Evolutionary conservation across 2,329 filamentous ascomycete species (phyloP).

Genomic region (Aspergillus awamori): DNA sequence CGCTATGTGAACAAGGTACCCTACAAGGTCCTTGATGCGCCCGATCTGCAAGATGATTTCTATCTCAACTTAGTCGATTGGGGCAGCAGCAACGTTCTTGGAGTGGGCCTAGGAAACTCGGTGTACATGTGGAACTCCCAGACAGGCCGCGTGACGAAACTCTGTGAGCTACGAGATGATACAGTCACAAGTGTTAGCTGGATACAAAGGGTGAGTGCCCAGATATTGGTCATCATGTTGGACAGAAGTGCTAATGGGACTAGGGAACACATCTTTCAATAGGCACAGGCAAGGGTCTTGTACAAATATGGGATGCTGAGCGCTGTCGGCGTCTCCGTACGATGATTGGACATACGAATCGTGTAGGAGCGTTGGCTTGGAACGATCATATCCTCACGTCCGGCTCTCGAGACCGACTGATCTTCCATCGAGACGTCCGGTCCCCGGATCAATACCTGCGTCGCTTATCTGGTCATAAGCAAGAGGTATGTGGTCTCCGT

Average conservation of each 20-base stretch:
- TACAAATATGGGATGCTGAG: constrained; percentile 97
- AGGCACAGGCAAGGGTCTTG: constrained; percentile 88
- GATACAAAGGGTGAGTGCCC: constrained; percentile 75
- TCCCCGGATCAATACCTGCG: constrained; percentile 87
- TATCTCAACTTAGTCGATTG: constrained; percentile 97
- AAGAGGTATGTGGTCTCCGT: constrained; percentile 93
- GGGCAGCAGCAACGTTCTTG: constrained; percentile 92
- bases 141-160: constrained; percentile 85
- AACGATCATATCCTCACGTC: constrained; percentile 97
- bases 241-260: constrained; percentile 15
- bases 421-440: constrained; percentile 94
- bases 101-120: constrained; percentile 86
- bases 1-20: constrained; percentile 93
- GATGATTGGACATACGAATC: constrained; percentile 94
- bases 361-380: constrained; percentile 94
- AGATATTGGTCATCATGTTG: background rate
- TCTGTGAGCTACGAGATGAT: constrained; percentile 90
- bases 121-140: constrained; percentile 99
- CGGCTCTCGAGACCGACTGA: constrained; percentile 87
- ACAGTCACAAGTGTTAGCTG: constrained; percentile 95
- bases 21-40: constrained; percentile 95
- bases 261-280: constrained; percentile 90
- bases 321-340: constrained; percentile 81
- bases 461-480: constrained; percentile 90
- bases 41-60: constrained; percentile 94